Evolutionary conservation across 495 filamentous ascomycete species (phyloP), one percentile per base, ranked within the genome.

Genomic region (Penicillium arizonense): DNA sequence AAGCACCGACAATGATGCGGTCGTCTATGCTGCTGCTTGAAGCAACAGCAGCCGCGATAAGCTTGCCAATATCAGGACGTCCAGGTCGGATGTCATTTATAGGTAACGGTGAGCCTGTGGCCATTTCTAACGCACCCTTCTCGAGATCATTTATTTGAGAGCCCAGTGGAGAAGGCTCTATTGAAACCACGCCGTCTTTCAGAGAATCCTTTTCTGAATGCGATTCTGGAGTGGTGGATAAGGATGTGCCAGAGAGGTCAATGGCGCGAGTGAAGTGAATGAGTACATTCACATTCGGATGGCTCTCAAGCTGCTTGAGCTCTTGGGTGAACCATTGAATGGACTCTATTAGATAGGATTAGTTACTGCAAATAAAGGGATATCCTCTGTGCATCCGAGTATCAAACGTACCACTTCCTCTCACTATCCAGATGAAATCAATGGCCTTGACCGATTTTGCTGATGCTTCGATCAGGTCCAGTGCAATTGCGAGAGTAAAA

Each of bases 401-500:
- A 5, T 50, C 11, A 18, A n/a, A 28, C 49, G 7, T 44, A 52
- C 49, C 49, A 10, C 20, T 28, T 10, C 44, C 7, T 38, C 21
- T 34, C 8, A 55, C 53, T 7, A 46, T 30, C 53, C 53, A 55
- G 13, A 55, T 43, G 28, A 55, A 55, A 18, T 55, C 53, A 44
- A 55, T 44, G 12, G 24, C 35, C 45, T 50, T 55, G 3, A 52
- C 28, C n/a, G 20, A n/a, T 10, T 23, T 44, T 2, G 14, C 11
- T 5, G 16, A 37, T 8, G 38, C 33, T 7, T 44, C n/a, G 18
- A 55, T 36, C 18, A 55, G 10, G 16, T 50, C 37, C 10, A 55
- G 37, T 16, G 53, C 53, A 21, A 55, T 37, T 1, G 53, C 46
- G 39, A 55, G 52, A 3, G 77, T 79, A 56, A 84, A 84, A 5